Base-by-base conservation (phyloP, 495 filamentous ascomycete species). In the Aspergillus kassunensis region DNA sequence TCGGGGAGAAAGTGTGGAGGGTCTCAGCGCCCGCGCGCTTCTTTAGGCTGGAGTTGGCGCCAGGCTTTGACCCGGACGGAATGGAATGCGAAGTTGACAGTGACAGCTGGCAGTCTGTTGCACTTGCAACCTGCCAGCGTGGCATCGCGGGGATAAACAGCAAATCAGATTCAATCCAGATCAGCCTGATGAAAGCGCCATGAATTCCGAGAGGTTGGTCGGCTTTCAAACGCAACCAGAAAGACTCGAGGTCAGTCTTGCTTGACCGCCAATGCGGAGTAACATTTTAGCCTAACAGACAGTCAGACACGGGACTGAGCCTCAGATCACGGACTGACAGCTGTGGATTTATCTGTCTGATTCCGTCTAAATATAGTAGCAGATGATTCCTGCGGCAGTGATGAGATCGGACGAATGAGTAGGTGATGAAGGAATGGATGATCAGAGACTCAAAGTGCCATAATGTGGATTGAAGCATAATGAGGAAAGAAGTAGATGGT, bases 71-170 rank as follows among this genome's bases (percentile, higher is more conserved):
- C 56, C 54, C 42, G 50, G 20, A 39, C 43, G 42, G 51, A 49
- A 24, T 37, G 42, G n/a, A 44, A 42, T 40, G 27, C 35, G 10
- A 19, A 16, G 37, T 19, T 10, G 31, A 41, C 36, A 45, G 31
- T 62, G 62, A 65, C 59, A 62, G 62, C 42, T 62, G 56, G 52
- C 61, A 53, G 44, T 16, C 35, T 4, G 4, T 6, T 12, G 6
- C 33, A 16, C 16, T 20, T 15, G 5, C 2, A 19, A 18, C 35
- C 27, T 6, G 57, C 58, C 62, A 65, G 59, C 58, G 59, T 65
- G 62, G 62, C 59, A 59, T 48, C 44, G 23, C 41, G 41, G 25
- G 30, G 20, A 35, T 29, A 43, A 44, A 35, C 31, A 52, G 49
- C 33, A 36, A 49, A 49, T 44, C 41, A 55, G 25, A 34, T 29